Evolutionary conservation across 768 basidiomycete genomes (phyloP).

Genomic region (Clavulina sp.): DNA sequence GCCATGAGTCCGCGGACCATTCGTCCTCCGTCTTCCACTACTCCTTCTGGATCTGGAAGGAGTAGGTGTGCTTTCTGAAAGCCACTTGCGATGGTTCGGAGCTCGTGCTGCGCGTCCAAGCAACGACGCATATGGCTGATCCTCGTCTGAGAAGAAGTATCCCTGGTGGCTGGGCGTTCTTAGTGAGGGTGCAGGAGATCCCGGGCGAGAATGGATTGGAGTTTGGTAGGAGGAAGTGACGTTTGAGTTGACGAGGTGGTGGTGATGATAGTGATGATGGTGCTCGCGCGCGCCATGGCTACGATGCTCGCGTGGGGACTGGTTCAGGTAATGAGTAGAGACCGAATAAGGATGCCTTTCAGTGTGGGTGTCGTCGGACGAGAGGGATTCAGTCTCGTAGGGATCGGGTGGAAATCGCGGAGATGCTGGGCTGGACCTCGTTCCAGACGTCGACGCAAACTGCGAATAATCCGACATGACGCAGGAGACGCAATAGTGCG

Average conservation of each 20-base stretch:
- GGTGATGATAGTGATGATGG: background rate
- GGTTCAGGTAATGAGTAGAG: background rate
- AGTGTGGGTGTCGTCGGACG: background rate
- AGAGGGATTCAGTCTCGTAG: slow-evolving; percentile 1
- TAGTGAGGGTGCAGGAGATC: background rate
- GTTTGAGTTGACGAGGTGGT: background rate
- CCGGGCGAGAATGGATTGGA: background rate
- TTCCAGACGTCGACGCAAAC: background rate
- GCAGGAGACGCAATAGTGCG: background rate
- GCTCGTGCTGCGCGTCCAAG: background rate
- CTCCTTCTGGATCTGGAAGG: background rate
- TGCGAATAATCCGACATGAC: background rate
- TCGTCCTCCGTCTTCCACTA: background rate
- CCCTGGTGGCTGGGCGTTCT: background rate
- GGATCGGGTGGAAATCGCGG: background rate
- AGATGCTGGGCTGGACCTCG: slow-evolving; percentile 3
- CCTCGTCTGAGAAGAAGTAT: background rate
- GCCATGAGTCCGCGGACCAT: background rate
- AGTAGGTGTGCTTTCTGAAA: too few species aligned
- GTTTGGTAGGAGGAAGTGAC: background rate
- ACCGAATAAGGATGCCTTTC: background rate
- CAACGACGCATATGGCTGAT: background rate
- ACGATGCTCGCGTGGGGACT: too few species aligned
- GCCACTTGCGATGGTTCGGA: too few species aligned
- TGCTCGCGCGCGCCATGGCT: too few species aligned